phyloP scores from a whole-genome alignment of 2,329 filamentous ascomycete species.

The Byssochlamys sp. region DNA sequence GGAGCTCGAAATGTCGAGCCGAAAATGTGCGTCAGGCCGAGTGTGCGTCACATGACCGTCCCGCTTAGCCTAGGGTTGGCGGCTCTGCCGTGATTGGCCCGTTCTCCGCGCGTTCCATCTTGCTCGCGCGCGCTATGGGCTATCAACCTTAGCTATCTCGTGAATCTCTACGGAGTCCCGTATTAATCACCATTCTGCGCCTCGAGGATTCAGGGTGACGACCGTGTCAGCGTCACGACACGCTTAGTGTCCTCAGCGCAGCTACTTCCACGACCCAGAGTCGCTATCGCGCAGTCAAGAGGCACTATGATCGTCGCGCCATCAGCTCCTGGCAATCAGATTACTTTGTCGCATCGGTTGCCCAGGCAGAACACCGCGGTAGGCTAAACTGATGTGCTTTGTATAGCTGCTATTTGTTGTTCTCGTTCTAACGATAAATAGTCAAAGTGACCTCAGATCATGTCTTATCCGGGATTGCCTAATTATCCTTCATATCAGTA shows the following conservation, averaged over 20 bases:
- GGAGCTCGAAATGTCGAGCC: constrained; percentile 10
- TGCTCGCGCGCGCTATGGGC: background rate
- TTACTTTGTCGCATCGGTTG: background rate
- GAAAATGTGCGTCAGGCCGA: constrained; percentile 13
- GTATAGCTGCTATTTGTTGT: background rate
- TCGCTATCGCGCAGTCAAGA: background rate
- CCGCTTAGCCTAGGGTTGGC: constrained; percentile 12
- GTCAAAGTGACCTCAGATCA: background rate
- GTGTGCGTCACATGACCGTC: constrained; percentile 24
- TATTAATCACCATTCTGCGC: background rate
- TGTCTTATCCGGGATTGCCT: constrained; percentile 9
- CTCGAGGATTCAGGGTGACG: background rate
- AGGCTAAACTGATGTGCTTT: background rate
- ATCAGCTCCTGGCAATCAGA: background rate
- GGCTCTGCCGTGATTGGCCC: constrained; percentile 8
- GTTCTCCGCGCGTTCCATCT: background rate
- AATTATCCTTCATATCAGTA: constrained; percentile 8
- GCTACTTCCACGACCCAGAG: background rate
- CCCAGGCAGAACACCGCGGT: background rate
- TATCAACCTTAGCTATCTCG: background rate
- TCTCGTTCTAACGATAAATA: background rate
- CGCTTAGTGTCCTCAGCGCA: background rate
- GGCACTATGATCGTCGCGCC: background rate
- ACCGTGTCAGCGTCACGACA: no score
- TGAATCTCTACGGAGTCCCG: background rate